A percentile compares a stretch with the other conserved stretches of the same genome.
Evolutionary conservation across 768 basidiomycete species (phyloP).

Genomic region (Leccinum aurantiacum): DNA sequence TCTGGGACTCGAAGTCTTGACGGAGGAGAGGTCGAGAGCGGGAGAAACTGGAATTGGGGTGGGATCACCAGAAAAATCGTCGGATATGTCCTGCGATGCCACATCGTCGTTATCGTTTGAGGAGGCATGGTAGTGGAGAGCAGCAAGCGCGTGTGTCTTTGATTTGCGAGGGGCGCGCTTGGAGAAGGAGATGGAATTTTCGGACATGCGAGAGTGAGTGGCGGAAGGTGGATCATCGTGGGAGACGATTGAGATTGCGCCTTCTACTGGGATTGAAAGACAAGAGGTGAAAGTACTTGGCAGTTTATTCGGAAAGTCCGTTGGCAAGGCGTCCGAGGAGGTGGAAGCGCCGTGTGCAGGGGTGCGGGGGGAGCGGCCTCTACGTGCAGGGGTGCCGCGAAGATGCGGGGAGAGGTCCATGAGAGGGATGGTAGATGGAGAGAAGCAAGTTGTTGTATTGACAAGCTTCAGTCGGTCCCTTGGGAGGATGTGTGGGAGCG

Average conservation of each 20-base stretch:
- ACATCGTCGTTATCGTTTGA: constrained; percentile 53
- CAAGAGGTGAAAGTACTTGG: constrained; percentile 58
- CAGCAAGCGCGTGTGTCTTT: constrained; percentile 83
- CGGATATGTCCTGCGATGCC: constrained; percentile 39
- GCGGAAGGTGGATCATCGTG: constrained; percentile 40
- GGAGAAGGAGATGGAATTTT: constrained; percentile 44
- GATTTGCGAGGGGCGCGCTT: constrained; percentile 85
- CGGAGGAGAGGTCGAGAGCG: constrained; percentile 63
- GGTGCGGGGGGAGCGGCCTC: constrained; percentile 61
- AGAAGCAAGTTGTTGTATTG: background rate
- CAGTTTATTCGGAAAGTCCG: constrained; percentile 51
- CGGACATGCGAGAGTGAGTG: constrained; percentile 34
- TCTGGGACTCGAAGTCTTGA: constrained; percentile 64
- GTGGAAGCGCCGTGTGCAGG: constrained; percentile 44
- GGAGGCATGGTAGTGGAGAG: constrained; percentile 66
- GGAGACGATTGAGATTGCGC: constrained; percentile 61
- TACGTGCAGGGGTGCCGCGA: constrained; percentile 61
- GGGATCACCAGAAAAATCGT: constrained; percentile 48
- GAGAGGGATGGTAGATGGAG: constrained; percentile 30
- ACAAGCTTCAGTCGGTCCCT: constrained; percentile 16
- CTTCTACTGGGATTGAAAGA: constrained; percentile 76
- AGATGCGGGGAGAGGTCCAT: constrained; percentile 45
- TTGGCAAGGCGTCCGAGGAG: constrained; percentile 44
- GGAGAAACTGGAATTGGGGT: constrained; percentile 63
- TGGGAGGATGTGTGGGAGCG: constrained; percentile 40